Conservation (phyloP, 2,329 filamentous ascomycete species). For the Fusarium concolor region DNA sequence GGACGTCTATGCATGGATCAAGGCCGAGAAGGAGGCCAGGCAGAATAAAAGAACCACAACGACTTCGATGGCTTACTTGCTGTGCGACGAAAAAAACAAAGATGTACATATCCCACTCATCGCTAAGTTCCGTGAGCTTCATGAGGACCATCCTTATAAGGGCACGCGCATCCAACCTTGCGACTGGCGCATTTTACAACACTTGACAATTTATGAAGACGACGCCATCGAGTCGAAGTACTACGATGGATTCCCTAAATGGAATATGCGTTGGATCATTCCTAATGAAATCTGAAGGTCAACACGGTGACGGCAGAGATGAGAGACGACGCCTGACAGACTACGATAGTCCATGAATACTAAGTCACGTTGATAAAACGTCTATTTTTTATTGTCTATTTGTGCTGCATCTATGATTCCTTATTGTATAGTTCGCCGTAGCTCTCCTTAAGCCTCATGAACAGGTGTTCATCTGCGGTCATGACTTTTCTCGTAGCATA, state of each 20-base stretch:
- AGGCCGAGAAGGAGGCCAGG: conserved; percentile 18
- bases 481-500: conserved; percentile 66
- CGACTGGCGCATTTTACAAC: conserved; percentile 60
- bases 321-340: neutral
- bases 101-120: conserved; percentile 51
- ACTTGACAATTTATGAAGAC: conserved; percentile 56
- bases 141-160: conserved; percentile 44
- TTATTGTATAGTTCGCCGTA: conserved; percentile 68
- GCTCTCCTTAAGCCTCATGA: conserved; percentile 69
- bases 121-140: conserved; percentile 47
- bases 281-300: conserved; percentile 52
- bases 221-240: conserved; percentile 47
- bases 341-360: neutral
- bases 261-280: conserved; percentile 59
- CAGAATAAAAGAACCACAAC: neutral
- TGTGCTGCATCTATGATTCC: conserved; percentile 40
- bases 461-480: conserved; percentile 73
- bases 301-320: neutral
- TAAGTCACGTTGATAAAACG: neutral
- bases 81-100: conserved; percentile 56
- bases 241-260: conserved; percentile 53
- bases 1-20: conserved; percentile 53
- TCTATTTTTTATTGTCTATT: neutral
- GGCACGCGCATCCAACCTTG: conserved; percentile 52
- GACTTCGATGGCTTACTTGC: conserved; percentile 48